Evolutionary conservation across 1,284 basidiomycete genomes (phyloP).

Genomic region (Ceratobasidium sp.): DNA sequence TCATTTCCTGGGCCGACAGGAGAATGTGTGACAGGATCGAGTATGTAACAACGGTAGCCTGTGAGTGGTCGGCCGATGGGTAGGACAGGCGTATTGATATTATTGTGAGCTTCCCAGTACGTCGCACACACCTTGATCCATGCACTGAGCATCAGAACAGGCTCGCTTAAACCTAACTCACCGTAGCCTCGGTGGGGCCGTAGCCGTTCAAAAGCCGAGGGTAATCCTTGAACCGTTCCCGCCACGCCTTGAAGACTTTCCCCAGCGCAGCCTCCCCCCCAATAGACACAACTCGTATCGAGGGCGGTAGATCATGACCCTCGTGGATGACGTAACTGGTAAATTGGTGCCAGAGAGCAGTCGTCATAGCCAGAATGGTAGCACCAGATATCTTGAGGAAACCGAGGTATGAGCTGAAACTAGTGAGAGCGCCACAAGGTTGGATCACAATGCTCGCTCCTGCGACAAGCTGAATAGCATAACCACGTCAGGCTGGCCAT

Average conservation of each 20-base stretch:
- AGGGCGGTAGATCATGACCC: neutral
- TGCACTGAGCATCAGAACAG: neutral
- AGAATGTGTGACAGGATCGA: neutral
- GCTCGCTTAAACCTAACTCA: neutral
- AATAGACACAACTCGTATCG: neutral
- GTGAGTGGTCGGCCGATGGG: constrained; percentile 12
- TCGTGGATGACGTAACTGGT: constrained; percentile 10
- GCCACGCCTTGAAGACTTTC: neutral
- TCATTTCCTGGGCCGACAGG: neutral
- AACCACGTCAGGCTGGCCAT: neutral
- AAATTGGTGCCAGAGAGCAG: constrained; percentile 22
- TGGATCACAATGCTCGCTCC: constrained; percentile 1
- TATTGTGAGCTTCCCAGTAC: constrained; percentile 7
- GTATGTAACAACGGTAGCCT: constrained; percentile 1
- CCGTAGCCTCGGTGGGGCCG: constrained; percentile 19
- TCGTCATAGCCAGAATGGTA: constrained; percentile 4
- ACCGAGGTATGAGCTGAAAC: constrained; percentile 11
- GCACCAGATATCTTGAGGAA: constrained; percentile 10
- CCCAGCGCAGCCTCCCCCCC: constrained; percentile 22
- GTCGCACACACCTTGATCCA: neutral
- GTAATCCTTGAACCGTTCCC: neutral
- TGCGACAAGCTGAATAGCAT: neutral
- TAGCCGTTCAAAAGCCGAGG: constrained; percentile 8
- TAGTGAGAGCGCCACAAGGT: constrained; percentile 15
- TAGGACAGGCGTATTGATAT: neutral